These are phyloP conservation scores for Leccinellum luteum DNA, from an alignment of 768 basidiomycete species.

Conservation along the genomic window DNA sequence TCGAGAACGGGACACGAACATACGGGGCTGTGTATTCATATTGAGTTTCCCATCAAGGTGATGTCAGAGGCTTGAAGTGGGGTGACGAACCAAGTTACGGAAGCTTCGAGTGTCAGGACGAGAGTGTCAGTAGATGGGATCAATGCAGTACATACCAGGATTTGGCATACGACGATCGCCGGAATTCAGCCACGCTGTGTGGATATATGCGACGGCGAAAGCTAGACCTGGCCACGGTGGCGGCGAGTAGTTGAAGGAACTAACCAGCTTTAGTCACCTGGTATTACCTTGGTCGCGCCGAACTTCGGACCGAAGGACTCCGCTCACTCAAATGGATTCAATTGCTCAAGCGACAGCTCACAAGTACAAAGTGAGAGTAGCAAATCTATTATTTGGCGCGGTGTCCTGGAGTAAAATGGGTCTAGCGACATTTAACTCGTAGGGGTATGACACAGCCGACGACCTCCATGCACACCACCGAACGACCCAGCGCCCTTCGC, in stretches of 20 bases:
- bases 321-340: not conserved
- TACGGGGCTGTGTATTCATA: slow-evolving; percentile 40
- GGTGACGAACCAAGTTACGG: slow-evolving; percentile 26
- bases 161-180: slow-evolving; percentile 4
- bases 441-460: slow-evolving; percentile 2
- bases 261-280: too few relatives aligned
- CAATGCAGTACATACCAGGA: slow-evolving; percentile 10
- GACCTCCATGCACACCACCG: not conserved
- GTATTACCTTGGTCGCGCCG: too few relatives aligned
- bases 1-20: slow-evolving; percentile 44
- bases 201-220: not conserved
- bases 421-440: slow-evolving; percentile 5
- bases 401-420: not conserved
- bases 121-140: too few relatives aligned
- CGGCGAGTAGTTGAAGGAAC: not conserved
- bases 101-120: not conserved
- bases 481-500: not conserved
- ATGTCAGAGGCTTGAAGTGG: not conserved
- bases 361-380: not conserved
- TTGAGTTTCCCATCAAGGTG: not conserved
- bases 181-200: not conserved
- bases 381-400: not conserved
- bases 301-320: not conserved
- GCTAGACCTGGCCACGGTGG: too few relatives aligned
- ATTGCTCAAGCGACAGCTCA: not conserved